Evolutionary conservation across 176 grass and related monocot genomes (phyloP).

Genomic region (Lolium perenne): DNA sequence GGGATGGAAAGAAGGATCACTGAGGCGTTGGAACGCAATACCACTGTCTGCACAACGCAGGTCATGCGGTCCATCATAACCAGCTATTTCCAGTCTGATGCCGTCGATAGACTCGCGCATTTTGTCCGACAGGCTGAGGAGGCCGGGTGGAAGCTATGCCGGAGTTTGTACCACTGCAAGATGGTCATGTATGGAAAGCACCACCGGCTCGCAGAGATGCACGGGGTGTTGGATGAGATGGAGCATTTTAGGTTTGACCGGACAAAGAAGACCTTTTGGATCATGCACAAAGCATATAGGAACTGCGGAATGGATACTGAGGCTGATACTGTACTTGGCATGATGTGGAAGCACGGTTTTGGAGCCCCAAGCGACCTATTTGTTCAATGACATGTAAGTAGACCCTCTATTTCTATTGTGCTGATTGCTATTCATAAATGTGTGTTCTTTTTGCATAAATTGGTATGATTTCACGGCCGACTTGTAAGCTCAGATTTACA

Average conservation of each 20-base stretch:
- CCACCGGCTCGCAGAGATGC: conserved; percentile 72
- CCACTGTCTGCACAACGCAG: conserved; percentile 49
- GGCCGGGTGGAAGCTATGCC: conserved; percentile 81
- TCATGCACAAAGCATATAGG: conserved; percentile 82
- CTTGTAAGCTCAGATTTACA: background rate
- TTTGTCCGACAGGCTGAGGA: conserved; percentile 67
- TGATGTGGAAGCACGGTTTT: conserved; percentile 88
- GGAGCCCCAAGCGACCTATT: conserved; percentile 21
- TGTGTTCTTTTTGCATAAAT: conserved; percentile 25
- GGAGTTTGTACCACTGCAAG: conserved; percentile 89
- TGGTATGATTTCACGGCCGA: background rate
- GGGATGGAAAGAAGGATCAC: conserved; percentile 74
- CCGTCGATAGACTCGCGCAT: conserved; percentile 64
- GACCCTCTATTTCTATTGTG: conserved; percentile 12
- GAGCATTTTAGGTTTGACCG: conserved; percentile 56
- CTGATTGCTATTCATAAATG: background rate
- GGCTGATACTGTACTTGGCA: conserved; percentile 63
- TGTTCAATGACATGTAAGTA: conserved; percentile 52
- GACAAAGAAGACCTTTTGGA: conserved; percentile 88
- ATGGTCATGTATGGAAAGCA: conserved; percentile 93
- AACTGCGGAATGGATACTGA: conserved; percentile 55
- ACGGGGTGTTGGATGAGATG: conserved; percentile 83
- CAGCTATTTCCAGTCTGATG: conserved; percentile 63
- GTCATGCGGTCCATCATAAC: conserved; percentile 71
- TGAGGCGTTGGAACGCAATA: conserved; percentile 66